Evolutionary conservation across 208 protist genomes (phyloP).

Genomic region (Blastocrithidia nonstop): DNA sequence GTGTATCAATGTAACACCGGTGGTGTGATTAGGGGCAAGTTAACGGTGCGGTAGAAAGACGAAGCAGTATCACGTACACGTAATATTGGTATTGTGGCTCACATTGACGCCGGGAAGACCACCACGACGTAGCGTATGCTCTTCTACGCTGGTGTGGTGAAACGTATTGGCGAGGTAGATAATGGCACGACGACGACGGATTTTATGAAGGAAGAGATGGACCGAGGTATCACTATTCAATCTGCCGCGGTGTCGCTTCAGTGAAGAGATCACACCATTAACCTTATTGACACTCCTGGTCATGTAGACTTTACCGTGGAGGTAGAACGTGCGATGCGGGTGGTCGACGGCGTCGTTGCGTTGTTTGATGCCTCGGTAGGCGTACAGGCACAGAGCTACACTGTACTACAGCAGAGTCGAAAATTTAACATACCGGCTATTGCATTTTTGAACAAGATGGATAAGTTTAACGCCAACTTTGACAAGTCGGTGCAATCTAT

Average conservation of each 20-base stretch:
- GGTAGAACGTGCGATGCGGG: slow-evolving; percentile 91
- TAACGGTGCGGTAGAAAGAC: too few relatives aligned
- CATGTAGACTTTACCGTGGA: slow-evolving; percentile 96
- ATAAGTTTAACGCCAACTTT: slow-evolving; percentile 86
- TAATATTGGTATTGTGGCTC: slow-evolving; percentile 92
- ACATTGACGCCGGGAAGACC: slow-evolving; percentile 94
- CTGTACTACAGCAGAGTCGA: slow-evolving; percentile 75
- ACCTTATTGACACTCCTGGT: slow-evolving; percentile 94
- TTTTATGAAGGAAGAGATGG: slow-evolving; percentile 92
- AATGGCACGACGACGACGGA: slow-evolving; percentile 93
- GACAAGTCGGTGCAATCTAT: slow-evolving; percentile 54
- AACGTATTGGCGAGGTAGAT: slow-evolving; percentile 88
- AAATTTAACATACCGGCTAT: slow-evolving; percentile 77
- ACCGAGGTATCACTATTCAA: slow-evolving; percentile 94
- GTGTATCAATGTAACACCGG: too few relatives aligned
- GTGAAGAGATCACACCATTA: slow-evolving; percentile 78
- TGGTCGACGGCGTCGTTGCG: slow-evolving; percentile 93
- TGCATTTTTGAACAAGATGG: slow-evolving; percentile 94
- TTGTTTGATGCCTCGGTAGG: slow-evolving; percentile 92
- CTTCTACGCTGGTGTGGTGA: slow-evolving; percentile 75
- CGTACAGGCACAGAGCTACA: slow-evolving; percentile 88
- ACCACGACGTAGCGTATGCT: slow-evolving; percentile 93
- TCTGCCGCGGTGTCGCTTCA: slow-evolving; percentile 85
- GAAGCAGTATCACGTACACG: slow-evolving; percentile 26
- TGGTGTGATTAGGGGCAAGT: too few relatives aligned